phyloP scores from a whole-genome alignment of 1,284 basidiomycete genomes.

The Thecaphora thlaspeos region DNA sequence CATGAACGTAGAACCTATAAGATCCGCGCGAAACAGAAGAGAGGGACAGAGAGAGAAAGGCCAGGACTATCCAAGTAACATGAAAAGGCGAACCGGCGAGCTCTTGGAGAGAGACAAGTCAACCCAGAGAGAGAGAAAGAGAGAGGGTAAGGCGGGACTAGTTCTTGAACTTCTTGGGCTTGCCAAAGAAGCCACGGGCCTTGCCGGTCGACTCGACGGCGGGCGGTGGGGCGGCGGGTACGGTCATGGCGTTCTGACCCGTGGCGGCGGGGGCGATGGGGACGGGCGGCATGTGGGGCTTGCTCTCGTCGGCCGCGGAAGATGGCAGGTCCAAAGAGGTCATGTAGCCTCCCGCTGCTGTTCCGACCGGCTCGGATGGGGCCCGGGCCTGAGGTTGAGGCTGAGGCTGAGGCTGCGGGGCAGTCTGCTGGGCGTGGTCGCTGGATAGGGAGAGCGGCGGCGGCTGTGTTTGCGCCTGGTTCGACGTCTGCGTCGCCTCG shows the following conservation, averaged over 20 bases:
- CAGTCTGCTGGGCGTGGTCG: too few species aligned
- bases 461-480: neutral
- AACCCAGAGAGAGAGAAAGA: too few species aligned
- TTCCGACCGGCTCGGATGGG: too few species aligned
- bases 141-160: too few species aligned
- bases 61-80: too few species aligned
- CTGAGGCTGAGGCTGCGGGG: neutral
- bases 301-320: conserved; percentile 11
- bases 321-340: conserved; percentile 21
- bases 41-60: too few species aligned
- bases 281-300: conserved; percentile 28
- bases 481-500: too few species aligned
- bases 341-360: neutral
- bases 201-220: conserved; percentile 5
- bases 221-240: conserved; percentile 32
- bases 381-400: conserved; percentile 9
- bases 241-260: conserved; percentile 21
- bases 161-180: conserved; percentile 21
- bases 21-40: too few species aligned
- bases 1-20: too few species aligned
- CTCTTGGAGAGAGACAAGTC: too few species aligned
- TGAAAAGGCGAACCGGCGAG: too few species aligned
- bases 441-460: conserved; percentile 2
- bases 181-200: conserved; percentile 19
- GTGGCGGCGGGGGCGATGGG: conserved; percentile 17